Base-by-base conservation (phyloP, 2,329 filamentous ascomycete genomes). In the Ilyonectria robusta region DNA sequence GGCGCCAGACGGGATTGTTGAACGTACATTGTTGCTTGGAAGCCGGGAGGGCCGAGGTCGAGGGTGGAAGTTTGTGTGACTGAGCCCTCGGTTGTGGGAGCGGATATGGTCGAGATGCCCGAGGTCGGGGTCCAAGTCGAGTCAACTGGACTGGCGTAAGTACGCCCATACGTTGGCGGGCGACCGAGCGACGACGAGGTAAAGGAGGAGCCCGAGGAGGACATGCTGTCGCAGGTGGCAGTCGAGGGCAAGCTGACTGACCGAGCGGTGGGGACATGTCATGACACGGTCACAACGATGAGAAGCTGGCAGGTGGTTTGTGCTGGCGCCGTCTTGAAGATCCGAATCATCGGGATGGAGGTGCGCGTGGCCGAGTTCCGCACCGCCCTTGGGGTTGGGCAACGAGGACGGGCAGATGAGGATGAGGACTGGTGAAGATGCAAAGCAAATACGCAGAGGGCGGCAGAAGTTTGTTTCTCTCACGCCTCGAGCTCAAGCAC, bases 1-100 rank as follows among this genome's bases (percentile, higher is more conserved):
- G 11, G 31, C 31, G 31, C 11, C 33, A 42, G 29, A 21, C 10
- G 11, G n/a, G 31, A 53, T 23, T 21, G 11, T 48, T 55, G 65
- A 26, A 71, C 74, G 65, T 82, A 87, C 85, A 87, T 86, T 74
- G 85, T 87, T 75, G 85, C 85, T 80, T 86, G 83, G 70, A 85
- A 87, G 58, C 85, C 85, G 37, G 85, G 85, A 59, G 85, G 85
- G 4, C 85, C 85, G 51, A 87, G 80, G 71, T 87, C 85, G 47
- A 87, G 81, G 40, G 84, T 79, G 78, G 61, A 85, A 78, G 69
- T 83, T 77, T 65, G 80, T 79, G 71, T 81, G 78, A 66, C 71
- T 53, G 78, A 79, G 61, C 70, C 74, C 65, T 77, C 77, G 53
- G 76, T 81, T 62, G 84, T 85, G 19, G 82, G 76, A 37, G 76